phyloP scores from a whole-genome alignment of 805 yeast species.

The Candida cerambycidarum region DNA sequence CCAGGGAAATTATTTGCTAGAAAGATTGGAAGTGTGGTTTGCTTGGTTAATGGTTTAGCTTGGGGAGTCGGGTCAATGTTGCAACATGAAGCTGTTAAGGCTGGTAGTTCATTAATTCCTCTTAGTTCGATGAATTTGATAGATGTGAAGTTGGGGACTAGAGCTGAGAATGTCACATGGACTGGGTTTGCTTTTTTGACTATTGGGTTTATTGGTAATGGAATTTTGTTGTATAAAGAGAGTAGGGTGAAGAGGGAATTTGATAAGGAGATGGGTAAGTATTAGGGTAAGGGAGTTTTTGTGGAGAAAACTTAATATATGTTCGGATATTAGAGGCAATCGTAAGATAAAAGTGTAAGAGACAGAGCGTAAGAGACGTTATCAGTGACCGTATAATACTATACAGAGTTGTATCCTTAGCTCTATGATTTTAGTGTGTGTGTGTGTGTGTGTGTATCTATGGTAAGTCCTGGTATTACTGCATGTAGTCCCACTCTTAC shows the following conservation, averaged over 20 bases:
- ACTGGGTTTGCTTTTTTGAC: constrained; percentile 50
- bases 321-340: too few relatives aligned
- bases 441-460: too few relatives aligned
- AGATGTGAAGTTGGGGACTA: constrained; percentile 42
- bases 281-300: too few relatives aligned
- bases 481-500: too few relatives aligned
- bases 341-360: too few relatives aligned
- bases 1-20: constrained; percentile 37
- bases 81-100: constrained; percentile 54
- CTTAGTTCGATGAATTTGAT: constrained; percentile 53
- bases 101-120: constrained; percentile 45
- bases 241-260: constrained; percentile 20
- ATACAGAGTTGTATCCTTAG: too few relatives aligned
- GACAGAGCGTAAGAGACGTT: too few relatives aligned
- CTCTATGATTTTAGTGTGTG: too few relatives aligned
- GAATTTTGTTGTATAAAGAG: constrained; percentile 22
- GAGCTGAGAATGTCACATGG: constrained; percentile 65
- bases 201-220: constrained; percentile 39
- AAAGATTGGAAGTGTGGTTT: constrained; percentile 27
- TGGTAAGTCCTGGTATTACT: too few relatives aligned
- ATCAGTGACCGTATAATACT: too few relatives aligned
- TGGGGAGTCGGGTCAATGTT: constrained; percentile 72
- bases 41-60: constrained; percentile 39
- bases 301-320: too few relatives aligned
- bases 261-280: too few relatives aligned